Percentiles rank a stretch among this genome's conserved stretches.
Conservation (phyloP, 2,329 filamentous ascomycete species). For the Epichloe typhina region DNA sequence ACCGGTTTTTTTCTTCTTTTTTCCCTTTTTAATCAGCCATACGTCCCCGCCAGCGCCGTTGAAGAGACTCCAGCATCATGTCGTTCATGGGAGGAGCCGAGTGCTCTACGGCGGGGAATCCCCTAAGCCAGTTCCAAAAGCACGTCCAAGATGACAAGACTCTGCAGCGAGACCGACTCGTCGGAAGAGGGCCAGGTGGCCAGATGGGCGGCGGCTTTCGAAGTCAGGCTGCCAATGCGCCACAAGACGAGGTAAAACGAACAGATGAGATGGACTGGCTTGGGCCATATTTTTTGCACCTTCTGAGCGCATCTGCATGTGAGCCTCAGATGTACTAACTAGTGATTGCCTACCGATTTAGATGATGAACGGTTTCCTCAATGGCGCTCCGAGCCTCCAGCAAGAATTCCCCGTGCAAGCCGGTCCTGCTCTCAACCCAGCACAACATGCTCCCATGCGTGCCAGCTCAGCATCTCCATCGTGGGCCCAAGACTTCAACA, state of each 20-base stretch:
- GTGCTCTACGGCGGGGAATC: constrained; percentile 92
- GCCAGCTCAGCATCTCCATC: constrained; percentile 40
- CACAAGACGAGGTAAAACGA: constrained; percentile 56
- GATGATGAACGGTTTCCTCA: constrained; percentile 91
- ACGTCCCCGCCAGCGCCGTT: neutral
- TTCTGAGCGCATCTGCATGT: neutral
- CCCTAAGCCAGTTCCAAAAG: constrained; percentile 95
- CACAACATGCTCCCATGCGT: constrained; percentile 38
- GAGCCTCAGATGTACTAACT: neutral
- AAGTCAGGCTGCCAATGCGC: constrained; percentile 52
- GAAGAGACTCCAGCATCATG: constrained; percentile 39
- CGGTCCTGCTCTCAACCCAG: constrained; percentile 33
- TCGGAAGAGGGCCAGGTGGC: constrained; percentile 58
- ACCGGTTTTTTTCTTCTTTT: neutral
- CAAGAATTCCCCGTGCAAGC: constrained; percentile 41
- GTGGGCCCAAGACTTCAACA: constrained; percentile 40
- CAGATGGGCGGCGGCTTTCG: constrained; percentile 67
- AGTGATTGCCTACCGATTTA: constrained; percentile 20
- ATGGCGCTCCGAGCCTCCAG: constrained; percentile 53
- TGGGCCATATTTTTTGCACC: neutral
- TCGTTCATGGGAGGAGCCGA: constrained; percentile 92
- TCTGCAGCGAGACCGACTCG: constrained; percentile 78
- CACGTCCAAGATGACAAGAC: constrained; percentile 94
- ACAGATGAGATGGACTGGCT: neutral
- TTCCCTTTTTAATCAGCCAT: neutral